Base-by-base conservation (phyloP, 805 yeast genomes). In the Candida caryicola region DNA sequence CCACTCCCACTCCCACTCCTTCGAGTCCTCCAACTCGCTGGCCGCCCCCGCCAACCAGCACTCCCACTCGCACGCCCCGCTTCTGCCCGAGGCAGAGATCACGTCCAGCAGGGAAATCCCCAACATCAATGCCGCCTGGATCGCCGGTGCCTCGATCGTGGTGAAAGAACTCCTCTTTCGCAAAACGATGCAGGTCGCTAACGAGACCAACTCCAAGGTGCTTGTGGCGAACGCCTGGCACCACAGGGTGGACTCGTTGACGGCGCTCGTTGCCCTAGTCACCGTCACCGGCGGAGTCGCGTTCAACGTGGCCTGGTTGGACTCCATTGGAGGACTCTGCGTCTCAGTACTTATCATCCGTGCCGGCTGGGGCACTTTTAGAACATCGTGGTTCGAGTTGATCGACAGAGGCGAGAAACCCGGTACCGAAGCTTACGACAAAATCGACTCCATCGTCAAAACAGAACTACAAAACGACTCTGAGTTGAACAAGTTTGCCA, bases 171-270 rank as follows among this genome's bases (percentile, higher is more conserved):
- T 95, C 76, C 77, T 93, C 29, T 93, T 79, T 63, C 79, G 79
- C 41, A 85, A 87, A 9, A 93, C 99, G 0, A 74, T 82, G 62
- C 78, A 79, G 44, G 79, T 93, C 16, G 99, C 97, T 1, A 69
- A 71, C 34, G 69, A 75, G 44, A 76, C 87, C 19, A 85, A 86
- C 55, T 88, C 96, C 0, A 87, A 88, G 45, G 98, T 93, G 3
- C 71, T 93, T 33, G 80, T 87, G 34, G 99, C 99, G 3, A 93
- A 93, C 56, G 99, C 99, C 3, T 93, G 99, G 98, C 99, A 93
- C 60, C 99, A 93, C 57, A 74, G 99, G 46, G 93, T 91, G 8
- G 99, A 93, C 57, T 84, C 95, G 1, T 60, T 93, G 50, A 95
- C 98, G 1, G 87, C 97, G 0, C 71, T 84, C 16, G 98, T 91